These are phyloP conservation scores for Cladorrhinum samala DNA, from an alignment of 495 filamentous ascomycete species.

Conservation along the genomic window DNA sequence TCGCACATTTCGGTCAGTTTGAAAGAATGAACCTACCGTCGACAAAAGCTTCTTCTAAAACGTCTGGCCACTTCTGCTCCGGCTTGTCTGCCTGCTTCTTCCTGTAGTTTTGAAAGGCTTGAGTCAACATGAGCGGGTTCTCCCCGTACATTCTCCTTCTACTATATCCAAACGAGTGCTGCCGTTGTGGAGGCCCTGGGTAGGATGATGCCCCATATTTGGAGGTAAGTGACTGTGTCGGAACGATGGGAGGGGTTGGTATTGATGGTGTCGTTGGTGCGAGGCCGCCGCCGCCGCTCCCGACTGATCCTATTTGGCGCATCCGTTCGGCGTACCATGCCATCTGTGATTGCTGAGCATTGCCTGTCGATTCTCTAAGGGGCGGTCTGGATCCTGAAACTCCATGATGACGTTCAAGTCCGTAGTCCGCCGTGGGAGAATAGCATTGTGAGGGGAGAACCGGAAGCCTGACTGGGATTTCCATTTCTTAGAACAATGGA, in stretches of 20 bases:
- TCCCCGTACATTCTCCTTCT: slow-evolving; percentile 23
- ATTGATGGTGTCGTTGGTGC: slow-evolving; percentile 28
- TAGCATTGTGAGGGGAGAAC: slow-evolving; percentile 25
- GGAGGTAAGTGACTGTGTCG: slow-evolving; percentile 36
- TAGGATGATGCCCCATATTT: slow-evolving; percentile 26
- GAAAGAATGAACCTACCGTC: slow-evolving; percentile 56
- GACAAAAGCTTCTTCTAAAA: slow-evolving; percentile 81
- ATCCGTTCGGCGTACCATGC: slow-evolving; percentile 34
- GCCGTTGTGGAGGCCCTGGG: slow-evolving; percentile 17
- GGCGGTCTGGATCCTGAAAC: slow-evolving; percentile 33
- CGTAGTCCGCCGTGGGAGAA: slow-evolving; percentile 16
- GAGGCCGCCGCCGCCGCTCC: too few relatives aligned
- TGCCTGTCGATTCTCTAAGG: slow-evolving; percentile 44
- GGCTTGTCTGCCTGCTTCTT: slow-evolving; percentile 54
- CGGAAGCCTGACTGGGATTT: slow-evolving; percentile 21
- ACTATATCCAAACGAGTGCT: slow-evolving; percentile 3
- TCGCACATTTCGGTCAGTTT: background rate
- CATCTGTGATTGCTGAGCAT: slow-evolving; percentile 39
- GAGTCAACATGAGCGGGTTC: slow-evolving; percentile 47
- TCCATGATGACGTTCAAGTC: slow-evolving; percentile 14
- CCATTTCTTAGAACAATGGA: slow-evolving; percentile 16
- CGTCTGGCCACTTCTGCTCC: slow-evolving; percentile 67
- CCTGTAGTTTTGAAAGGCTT: slow-evolving; percentile 63
- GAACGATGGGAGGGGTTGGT: slow-evolving; percentile 37
- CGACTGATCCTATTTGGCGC: background rate